Base-by-base conservation (phyloP, 306 rosid genomes). In the Albizia julibrissin region DNA sequence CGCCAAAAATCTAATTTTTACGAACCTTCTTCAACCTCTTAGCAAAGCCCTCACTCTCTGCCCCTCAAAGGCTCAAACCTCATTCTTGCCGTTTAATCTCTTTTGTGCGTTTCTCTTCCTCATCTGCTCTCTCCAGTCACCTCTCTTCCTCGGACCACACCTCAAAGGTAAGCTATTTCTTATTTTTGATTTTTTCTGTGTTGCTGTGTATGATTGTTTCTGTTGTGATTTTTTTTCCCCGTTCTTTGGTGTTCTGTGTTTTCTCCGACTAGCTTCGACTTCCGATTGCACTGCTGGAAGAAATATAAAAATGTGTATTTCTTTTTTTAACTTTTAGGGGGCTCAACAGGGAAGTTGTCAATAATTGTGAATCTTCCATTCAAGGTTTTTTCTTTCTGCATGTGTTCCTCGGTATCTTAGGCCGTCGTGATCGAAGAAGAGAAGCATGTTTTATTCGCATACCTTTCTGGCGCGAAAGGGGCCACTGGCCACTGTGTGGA, bases 401-500 rank as follows among this genome's bases (percentile, higher is more conserved):
- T 22, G 24, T 66, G 13, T 77, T 10, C 19, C n/a, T 58, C 8
- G 15, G 21, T 64, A 6, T 64, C 40, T 15, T 14, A 29, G 37
- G 34, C 34, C 12, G 12, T 16, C 14, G 15, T 26, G 68, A 26
- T 26, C 8, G 68, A 79, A 70, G 62, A 79, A 79, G 21, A 52
- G 62, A 49, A 79, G 4, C 44, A 93, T 95, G 99, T 95, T 95
- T 83, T 95, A 95, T 65, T 93, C 94, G 2, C 99, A 95, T 14
- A 90, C 97, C 0, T 87, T 85, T 83, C 84, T 95, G 91, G 97
- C 94, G 3, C 91, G 94, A 26, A 95, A 95, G 83, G 98, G 98
- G 13, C 96, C 94, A 5, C 78, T 95, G 75, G 94, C 94, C 14
- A 95, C 97, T 0, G 98, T 95, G 22, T 95, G 99, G 99, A 89